Evolutionary conservation across 2,329 filamentous ascomycete species (phyloP), one percentile per base, ranked within the genome.

Genomic region (Colletotrichum karsti): DNA sequence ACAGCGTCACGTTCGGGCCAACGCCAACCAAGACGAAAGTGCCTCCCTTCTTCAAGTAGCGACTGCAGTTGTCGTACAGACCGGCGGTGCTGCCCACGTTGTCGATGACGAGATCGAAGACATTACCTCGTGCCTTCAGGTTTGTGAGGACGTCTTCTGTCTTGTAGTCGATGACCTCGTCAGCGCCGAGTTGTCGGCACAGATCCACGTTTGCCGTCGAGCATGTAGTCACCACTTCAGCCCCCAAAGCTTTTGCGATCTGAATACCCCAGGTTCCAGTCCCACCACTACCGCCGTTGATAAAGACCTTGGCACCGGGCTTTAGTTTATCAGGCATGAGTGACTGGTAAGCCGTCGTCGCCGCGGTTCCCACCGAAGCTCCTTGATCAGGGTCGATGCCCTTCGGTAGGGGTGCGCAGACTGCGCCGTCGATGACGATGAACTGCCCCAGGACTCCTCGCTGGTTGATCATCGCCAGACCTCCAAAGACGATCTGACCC

Each of bases 11-110:
- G 66, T 67, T 39, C 73, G 66, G 61, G 13, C 72, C 42, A 56
- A 73, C 61, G n/a, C 91, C 91, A 50, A 93, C 84, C 76, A 92
- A 89, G 63, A 92, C 85, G 72, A 92, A 89, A 13, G 82, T 83
- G 5, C 91, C 91, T 54, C 88, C 84, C 15, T 83, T 78, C 66
- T 85, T 83, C 35, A 93, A 81, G 28, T 61, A 67, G 4, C 33
- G 12, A 20, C 39, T 53, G 35, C 42, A 30, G 5, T 59, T 46
- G 35, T 63, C 68, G 66, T 74, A 77, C 9, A 76, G 67, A 13
- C 39, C 68, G n/a, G 65, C 35, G 24, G 51, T 55, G 3, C 24
- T 28, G 9, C 73, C 75, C 7, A 73, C 70, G 24, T 73, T 73
- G 70, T 78, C 76, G n/a, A 77, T 53, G n/a, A 72, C 70, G 1